Evolutionary conservation across 306 rosid species (phyloP).

Genomic region (Malus sieversii): DNA sequence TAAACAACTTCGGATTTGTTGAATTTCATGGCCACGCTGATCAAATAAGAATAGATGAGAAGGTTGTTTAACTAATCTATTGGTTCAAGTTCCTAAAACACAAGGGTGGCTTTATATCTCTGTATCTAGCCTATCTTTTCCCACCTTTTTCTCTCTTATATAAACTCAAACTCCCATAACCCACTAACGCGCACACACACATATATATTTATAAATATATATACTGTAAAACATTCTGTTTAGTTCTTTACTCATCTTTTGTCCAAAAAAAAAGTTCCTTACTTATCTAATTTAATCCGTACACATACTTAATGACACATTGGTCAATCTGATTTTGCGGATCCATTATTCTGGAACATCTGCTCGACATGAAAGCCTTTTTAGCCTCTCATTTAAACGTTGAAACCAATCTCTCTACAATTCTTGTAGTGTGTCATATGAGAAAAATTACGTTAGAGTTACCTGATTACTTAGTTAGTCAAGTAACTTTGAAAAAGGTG

Average conservation of each 20-base stretch:
- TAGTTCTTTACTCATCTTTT: background rate
- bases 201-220: conserved; percentile 6
- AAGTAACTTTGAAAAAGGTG: background rate
- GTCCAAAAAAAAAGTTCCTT: background rate
- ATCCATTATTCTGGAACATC: conserved; percentile 27
- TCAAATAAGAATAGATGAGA: background rate
- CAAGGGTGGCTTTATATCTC: conserved; percentile 18
- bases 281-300: conserved; percentile 12
- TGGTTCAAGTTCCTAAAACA: conserved; percentile 68
- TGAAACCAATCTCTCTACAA: conserved; percentile 25
- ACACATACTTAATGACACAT: conserved; percentile 21
- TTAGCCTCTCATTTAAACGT: conserved; percentile 27
- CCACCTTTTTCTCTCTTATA: conserved; percentile 1
- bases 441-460: background rate
- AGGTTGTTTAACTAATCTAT: background rate
- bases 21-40: conserved; percentile 60
- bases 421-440: background rate
- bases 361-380: conserved; percentile 14
- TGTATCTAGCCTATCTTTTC: conserved; percentile 12
- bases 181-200: conserved; percentile 15
- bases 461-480: too few species aligned
- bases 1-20: conserved; percentile 24
- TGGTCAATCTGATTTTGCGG: conserved; percentile 36
- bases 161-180: conserved; percentile 12
- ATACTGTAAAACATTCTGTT: conserved; percentile 31